Percentiles rank a stretch among this genome's conserved stretches.
Evolutionary conservation across 2,329 filamentous ascomycete species (phyloP).

Genomic region (Pestalotiopsis sp.): DNA sequence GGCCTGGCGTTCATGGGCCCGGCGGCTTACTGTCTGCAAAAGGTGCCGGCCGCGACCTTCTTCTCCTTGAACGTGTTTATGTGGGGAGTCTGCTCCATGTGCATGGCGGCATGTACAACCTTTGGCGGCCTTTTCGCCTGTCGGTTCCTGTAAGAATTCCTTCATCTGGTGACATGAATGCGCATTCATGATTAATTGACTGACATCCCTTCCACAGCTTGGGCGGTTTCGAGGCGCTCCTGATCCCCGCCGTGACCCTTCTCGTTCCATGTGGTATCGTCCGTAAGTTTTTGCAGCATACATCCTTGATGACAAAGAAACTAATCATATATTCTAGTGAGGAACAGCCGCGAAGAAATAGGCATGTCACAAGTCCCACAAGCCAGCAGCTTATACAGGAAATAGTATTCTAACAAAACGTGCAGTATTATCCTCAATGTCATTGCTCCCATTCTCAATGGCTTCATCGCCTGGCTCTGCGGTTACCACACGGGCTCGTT

Average conservation of each 20-base stretch:
- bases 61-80: constrained; percentile 23
- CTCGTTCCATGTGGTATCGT: constrained; percentile 26
- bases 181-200: not conserved
- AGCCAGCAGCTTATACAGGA: not conserved
- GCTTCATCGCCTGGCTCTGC: constrained; percentile 25
- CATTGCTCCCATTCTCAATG: constrained; percentile 26
- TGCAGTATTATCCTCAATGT: constrained; percentile 27
- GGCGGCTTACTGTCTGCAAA: constrained; percentile 24
- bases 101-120: constrained; percentile 23
- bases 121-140: constrained; percentile 24
- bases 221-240: constrained; percentile 23
- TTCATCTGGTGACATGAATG: not conserved
- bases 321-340: not conserved
- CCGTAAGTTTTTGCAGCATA: not conserved
- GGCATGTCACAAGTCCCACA: not conserved
- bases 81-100: constrained; percentile 24
- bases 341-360: constrained; percentile 28
- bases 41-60: constrained; percentile 17
- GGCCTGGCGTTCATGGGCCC: constrained; percentile 26
- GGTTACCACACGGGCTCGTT: constrained; percentile 24
- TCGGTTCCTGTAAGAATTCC: constrained; percentile 19
- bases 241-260: constrained; percentile 25
- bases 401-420: not conserved
- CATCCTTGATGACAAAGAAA: not conserved
- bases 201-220: not conserved